These are phyloP conservation scores for Ustilago curta DNA, from an alignment of 1,284 basidiomycete species.

Conservation along the genomic window DNA sequence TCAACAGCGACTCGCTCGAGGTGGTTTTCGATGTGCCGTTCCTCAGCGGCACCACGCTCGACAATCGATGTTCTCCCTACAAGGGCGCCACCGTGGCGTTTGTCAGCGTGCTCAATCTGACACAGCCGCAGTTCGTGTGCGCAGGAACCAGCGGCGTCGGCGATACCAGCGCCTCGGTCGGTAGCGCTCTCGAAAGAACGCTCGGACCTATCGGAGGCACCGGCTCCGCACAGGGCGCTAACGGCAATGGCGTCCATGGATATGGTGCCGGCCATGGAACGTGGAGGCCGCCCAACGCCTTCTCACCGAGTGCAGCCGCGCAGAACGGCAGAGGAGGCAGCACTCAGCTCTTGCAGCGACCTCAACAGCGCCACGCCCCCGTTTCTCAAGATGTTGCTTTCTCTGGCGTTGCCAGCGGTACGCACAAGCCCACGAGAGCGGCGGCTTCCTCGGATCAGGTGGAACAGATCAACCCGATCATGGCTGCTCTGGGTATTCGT, in stretches of 20 bases:
- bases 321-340: conserved; percentile 33
- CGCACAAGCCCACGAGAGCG: conserved; percentile 36
- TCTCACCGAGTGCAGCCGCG: conserved; percentile 33
- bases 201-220: conserved; percentile 48
- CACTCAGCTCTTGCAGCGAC: conserved; percentile 46
- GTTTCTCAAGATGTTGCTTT: conserved; percentile 50
- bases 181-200: conserved; percentile 52
- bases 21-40: conserved; percentile 97
- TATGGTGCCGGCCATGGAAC: conserved; percentile 28
- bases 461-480: conserved; percentile 47
- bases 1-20: conserved; percentile 84
- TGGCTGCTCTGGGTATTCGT: conserved; percentile 50
- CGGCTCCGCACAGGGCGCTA: conserved; percentile 27
- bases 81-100: conserved; percentile 57
- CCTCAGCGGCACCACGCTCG: conserved; percentile 88
- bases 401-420: conserved; percentile 50
- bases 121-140: conserved; percentile 62
- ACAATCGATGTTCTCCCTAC: conserved; percentile 72
- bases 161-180: conserved; percentile 46
- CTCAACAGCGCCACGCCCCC: conserved; percentile 37
- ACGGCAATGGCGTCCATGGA: conserved; percentile 34
- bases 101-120: conserved; percentile 64
- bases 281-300: conserved; percentile 50
- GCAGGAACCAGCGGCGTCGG: conserved; percentile 28
- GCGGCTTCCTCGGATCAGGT: conserved; percentile 27